Base-by-base conservation (phyloP, 495 filamentous ascomycete species). In the Ramalina peruviana region DNA sequence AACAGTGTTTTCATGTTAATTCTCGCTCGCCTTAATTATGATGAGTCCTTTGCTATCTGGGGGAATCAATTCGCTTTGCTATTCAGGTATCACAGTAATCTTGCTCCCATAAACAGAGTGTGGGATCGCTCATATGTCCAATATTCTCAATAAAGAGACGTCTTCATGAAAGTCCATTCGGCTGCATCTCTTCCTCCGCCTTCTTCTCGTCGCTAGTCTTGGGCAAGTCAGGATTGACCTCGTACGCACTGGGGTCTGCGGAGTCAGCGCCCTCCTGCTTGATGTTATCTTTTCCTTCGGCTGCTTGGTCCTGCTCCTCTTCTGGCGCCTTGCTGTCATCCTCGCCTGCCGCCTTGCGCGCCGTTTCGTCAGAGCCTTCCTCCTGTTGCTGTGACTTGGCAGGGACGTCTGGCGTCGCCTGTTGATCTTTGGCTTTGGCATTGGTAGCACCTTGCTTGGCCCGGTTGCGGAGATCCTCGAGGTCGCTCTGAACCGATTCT, bases 171-270 rank as follows among this genome's bases (percentile, higher is more conserved):
- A 13, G 2, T 13, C 30, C 30, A 0, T 56, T 40, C 9, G 56
- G 56, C 43, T 58, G 56, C 56, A 55, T 55, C 39, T 56, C 42
- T 23, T 9, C 40, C 50, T 58, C 56, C 17, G 56, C 56, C 37
- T 53, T 54, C 43, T 21, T 48, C 47, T 56, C 53, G 27, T 53
- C 53, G 20, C 41, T 49, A 23, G 56, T 46, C 40, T 55, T 50
- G 19, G 53, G 42, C 37, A 55, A 42, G 40, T 58, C 56, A 23
- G 56, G 56, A 40, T 57, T 55, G 20, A 56, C 42, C 47, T 58
- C 56, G 40, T 58, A 58, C 21, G 52, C 56, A 10, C 13, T 26
- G 13, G 54, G 51, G 21, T 54, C 52, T 15, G 40, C 23, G 12
- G 46, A 42, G 2, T 40, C n/a, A 9, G 54, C 38, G 27, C 51